phyloP scores from a whole-genome alignment of 2,329 filamentous ascomycete genomes.

The Metarhizium robertsii region DNA sequence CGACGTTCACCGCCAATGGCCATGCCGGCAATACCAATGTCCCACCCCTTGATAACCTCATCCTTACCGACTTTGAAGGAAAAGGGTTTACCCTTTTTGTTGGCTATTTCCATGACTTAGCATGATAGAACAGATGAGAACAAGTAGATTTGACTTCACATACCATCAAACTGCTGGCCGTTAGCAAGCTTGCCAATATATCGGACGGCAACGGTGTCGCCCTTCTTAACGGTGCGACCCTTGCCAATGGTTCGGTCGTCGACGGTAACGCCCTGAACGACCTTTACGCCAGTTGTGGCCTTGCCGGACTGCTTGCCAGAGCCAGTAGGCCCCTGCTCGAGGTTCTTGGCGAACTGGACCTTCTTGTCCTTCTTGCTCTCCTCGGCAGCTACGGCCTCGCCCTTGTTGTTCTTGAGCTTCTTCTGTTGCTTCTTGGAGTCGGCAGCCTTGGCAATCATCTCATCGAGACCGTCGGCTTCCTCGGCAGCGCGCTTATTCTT shows the following conservation, averaged over 20 bases:
- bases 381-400: slow-evolving; percentile 63
- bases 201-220: slow-evolving; percentile 84
- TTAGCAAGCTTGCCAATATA: slow-evolving; percentile 97
- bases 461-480: slow-evolving; percentile 65
- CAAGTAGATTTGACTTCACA: not conserved
- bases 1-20: slow-evolving; percentile 86
- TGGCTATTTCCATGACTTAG: slow-evolving; percentile 45
- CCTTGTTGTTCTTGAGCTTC: slow-evolving; percentile 98
- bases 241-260: slow-evolving; percentile 91
- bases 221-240: slow-evolving; percentile 79
- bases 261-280: slow-evolving; percentile 79
- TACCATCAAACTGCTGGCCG: slow-evolving; percentile 90
- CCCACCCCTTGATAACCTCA: slow-evolving; percentile 99
- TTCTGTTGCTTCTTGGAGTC: slow-evolving; percentile 90
- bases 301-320: slow-evolving; percentile 40
- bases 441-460: slow-evolving; percentile 69
- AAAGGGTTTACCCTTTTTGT: slow-evolving; percentile 99
- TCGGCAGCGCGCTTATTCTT: slow-evolving; percentile 94
- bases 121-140: not conserved
- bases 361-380: slow-evolving; percentile 68
- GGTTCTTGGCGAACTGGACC: slow-evolving; percentile 97
- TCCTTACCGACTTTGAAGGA: slow-evolving; percentile 88
- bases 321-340: slow-evolving; percentile 89
- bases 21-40: slow-evolving; percentile 90
- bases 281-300: slow-evolving; percentile 59